Conservation (phyloP, 1,284 basidiomycete genomes). For the Trametes versicolor region DNA sequence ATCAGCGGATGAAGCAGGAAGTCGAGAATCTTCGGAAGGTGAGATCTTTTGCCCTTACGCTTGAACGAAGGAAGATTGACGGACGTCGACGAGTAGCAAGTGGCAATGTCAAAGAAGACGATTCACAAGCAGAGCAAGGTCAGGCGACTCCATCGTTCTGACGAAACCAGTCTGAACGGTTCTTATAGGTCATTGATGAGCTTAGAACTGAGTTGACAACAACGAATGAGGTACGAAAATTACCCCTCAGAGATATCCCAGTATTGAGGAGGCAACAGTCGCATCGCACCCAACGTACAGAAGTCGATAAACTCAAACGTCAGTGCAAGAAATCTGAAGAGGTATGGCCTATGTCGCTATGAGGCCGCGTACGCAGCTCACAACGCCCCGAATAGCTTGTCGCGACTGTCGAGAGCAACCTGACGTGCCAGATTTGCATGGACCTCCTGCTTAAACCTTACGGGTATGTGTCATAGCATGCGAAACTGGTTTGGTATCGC, state of each 20-base stretch:
- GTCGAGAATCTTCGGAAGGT: slow-evolving; percentile 61
- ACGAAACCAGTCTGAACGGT: not conserved
- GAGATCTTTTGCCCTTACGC: slow-evolving; percentile 33
- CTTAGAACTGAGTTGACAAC: slow-evolving; percentile 52
- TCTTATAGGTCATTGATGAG: slow-evolving; percentile 58
- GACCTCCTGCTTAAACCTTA: slow-evolving; percentile 70
- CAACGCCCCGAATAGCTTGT: slow-evolving; percentile 53
- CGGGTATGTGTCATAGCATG: slow-evolving; percentile 54
- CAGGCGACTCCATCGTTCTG: not conserved
- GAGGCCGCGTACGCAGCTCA: not conserved
- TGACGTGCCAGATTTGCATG: slow-evolving; percentile 81
- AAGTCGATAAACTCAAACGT: slow-evolving; percentile 56
- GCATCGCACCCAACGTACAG: slow-evolving; percentile 57
- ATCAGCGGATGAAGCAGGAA: slow-evolving; percentile 51
- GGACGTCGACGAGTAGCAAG: slow-evolving; percentile 43
- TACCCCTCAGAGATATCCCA: slow-evolving; percentile 13
- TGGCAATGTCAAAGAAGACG: slow-evolving; percentile 59
- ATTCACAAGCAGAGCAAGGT: slow-evolving; percentile 70
- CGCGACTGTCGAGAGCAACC: slow-evolving; percentile 60
- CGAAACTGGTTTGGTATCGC: not conserved
- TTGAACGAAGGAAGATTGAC: slow-evolving; percentile 39
- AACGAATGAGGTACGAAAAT: slow-evolving; percentile 44
- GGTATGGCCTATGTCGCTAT: slow-evolving; percentile 45
- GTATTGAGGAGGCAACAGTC: slow-evolving; percentile 47
- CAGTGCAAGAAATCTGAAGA: slow-evolving; percentile 65